phyloP scores from a whole-genome alignment of 2,329 filamentous ascomycete genomes.

The Akanthomyces uredinophilus region DNA sequence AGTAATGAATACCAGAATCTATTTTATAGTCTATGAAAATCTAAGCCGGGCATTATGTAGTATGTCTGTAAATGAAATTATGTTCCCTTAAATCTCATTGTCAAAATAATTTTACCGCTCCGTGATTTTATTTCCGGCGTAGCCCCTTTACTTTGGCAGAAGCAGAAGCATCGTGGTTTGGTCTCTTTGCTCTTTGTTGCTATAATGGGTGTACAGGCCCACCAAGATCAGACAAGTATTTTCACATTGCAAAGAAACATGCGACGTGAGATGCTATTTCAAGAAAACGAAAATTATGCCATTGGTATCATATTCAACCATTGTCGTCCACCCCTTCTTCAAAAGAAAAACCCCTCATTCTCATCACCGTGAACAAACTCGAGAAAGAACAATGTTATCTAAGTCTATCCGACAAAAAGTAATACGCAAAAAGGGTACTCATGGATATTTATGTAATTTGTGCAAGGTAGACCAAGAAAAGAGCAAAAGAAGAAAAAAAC shows the following conservation, averaged over 20 bases:
- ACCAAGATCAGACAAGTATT: no score
- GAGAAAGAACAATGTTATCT: neutral
- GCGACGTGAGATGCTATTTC: neutral
- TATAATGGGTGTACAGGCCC: no score
- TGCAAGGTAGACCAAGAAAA: conserved; percentile 4
- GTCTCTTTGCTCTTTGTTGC: no score
- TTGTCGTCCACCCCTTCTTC: neutral
- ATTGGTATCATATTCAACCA: conserved; percentile 13
- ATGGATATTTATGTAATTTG: neutral
- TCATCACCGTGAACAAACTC: neutral
- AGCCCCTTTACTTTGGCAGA: no score
- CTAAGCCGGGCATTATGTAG: no score
- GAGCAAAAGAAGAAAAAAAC: neutral
- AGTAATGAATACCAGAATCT: neutral
- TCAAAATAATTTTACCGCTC: no score
- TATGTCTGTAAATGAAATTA: no score
- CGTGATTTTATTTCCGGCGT: no score
- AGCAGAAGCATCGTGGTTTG: no score
- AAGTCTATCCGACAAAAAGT: neutral
- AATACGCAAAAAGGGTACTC: neutral
- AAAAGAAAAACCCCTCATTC: neutral
- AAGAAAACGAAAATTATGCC: neutral
- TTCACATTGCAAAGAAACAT: no score
- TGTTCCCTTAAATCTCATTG: no score
- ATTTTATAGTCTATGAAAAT: no score